Conservation (phyloP, 352 stramenopile species). For the Phytopythium ostracodes region DNA sequence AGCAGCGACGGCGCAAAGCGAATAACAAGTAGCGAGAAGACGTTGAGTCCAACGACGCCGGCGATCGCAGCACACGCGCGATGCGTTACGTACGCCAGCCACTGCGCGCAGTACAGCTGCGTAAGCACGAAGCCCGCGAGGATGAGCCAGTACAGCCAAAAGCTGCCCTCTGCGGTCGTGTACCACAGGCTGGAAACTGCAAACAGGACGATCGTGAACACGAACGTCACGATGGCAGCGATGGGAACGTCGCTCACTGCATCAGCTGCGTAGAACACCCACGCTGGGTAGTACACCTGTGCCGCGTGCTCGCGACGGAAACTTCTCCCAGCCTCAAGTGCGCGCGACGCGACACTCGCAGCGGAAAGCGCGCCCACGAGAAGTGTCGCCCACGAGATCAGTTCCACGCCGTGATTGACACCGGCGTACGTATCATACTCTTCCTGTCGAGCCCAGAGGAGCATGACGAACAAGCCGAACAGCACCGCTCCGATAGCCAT, state of each 20-base stretch:
- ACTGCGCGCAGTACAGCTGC: constrained; percentile 21
- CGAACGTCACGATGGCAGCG: constrained; percentile 12
- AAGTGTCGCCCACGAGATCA: constrained; percentile 25
- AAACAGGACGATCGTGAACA: constrained; percentile 12
- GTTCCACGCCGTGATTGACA: constrained; percentile 16
- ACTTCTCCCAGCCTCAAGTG: constrained; percentile 13
- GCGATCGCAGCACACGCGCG: constrained; percentile 11
- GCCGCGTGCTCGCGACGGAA: constrained; percentile 19
- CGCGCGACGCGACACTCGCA: constrained; percentile 8
- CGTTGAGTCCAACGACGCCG: constrained; percentile 13
- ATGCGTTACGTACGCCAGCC: constrained; percentile 14
- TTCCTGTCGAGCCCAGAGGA: constrained; percentile 17
- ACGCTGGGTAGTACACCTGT: constrained; percentile 18
- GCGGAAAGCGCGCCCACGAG: constrained; percentile 12
- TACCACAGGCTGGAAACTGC: constrained; percentile 18
- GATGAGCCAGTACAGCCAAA: constrained; percentile 20
- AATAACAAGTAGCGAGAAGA: constrained; percentile 14
- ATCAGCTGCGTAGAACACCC: constrained; percentile 18
- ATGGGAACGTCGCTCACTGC: constrained; percentile 7
- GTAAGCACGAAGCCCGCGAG: constrained; percentile 16
- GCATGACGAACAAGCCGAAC: constrained; percentile 11
- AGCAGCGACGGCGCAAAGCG: constrained; percentile 2
- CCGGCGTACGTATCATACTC: constrained; percentile 25
- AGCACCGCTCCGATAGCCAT: constrained; percentile 9
- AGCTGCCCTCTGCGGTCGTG: constrained; percentile 13